Evolutionary conservation across 371 early-diverging fungal genomes (phyloP), one percentile per base, ranked within the genome.

Genomic region (Sporodiniella umbellata): DNA sequence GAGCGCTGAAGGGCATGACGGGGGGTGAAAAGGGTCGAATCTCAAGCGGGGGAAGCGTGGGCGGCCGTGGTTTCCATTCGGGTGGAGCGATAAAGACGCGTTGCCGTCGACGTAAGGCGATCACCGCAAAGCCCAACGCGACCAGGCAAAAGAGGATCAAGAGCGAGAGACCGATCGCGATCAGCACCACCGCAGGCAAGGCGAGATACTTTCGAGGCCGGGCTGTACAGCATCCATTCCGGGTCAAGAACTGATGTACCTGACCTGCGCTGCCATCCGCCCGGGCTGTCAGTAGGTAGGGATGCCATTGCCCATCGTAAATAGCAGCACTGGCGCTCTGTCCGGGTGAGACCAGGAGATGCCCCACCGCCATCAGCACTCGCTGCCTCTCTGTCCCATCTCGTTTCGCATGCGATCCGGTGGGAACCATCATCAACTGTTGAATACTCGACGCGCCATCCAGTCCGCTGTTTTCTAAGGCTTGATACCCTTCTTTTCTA

Each of bases 131-230:
- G 0, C 64, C 70, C 14, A 59, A 37, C 0, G 52, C 62, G 1
- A 89, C 82, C 33, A 87, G 71, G 4, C 84, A 51, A 55, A 86
- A 79, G 11, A 87, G 74, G 8, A 90, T 60, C 4, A 75, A 84
- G 15, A 89, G 69, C 3, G 91, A 85, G 25, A 87, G 82, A 15
- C 83, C 89, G 24, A 86, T 69, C 12, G 91, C 83, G 33, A 89
- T 83, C 14, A 89, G 62, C 31, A 90, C 80, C 3, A 90, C 85
- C 23, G 85, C 73, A 5, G 85, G 82, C 0, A 83, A 58, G 2
- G 88, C 72, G 14, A 81, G 54, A 47, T 69, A 69, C 38, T 37
- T 37, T 11, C 38, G 8, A 56, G 8, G 30, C 46, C 14, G 61
- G 51, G 26, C 30, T 5, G 44, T 53, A 11, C 53, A 60, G 30